Base-by-base conservation (phyloP, 352 stramenopile genomes). In the Aphanomyces euteiches region DNA sequence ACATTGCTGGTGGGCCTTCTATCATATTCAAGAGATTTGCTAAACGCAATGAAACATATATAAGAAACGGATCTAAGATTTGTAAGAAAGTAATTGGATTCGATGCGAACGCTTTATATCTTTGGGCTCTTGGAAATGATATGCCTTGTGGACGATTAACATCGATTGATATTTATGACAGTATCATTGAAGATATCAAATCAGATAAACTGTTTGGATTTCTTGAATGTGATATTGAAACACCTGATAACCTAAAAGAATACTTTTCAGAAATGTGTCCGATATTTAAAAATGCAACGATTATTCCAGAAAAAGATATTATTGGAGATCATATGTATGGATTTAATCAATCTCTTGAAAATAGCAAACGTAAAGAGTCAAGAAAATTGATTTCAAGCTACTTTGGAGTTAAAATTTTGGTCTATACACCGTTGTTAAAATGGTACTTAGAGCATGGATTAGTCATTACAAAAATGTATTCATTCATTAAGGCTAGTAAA, bases 361-460 rank as follows among this genome's bases (percentile, higher is more conserved):
- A 67, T 38, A 28, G 2, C 28, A 28, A 28, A 28, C 28, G 28
- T 28, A 28, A 28, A 41, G 21, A 0, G 38, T 61, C 17, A 36
- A 57, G 13, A 69, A 74, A 12, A 45, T 40, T 40, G 43, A 12
- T 50, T 47, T 47, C 1, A 81, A 81, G 53, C 60, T 78, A 0
- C 78, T 81, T 37, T 72, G 74, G 74, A 8, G 66, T 73, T 28
- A 60, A 76, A 15, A 79, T 79, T 47, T 64, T 81, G 1, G 77
- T 83, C 8, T 81, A 79, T 40, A 64, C 74, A 3, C 73, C 75
- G 12, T 40, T 79, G 7, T 47, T 83, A 0, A 79, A 78, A 12
- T 83, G 77, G 75, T 83, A 83, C 36, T 12, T 80, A 12, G 34
- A n/a, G 2, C 73, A 82, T 45, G 77, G 77, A 5, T 28, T 80